Base-by-base conservation (phyloP, 176 grass and related monocot genomes). In the Leersia perrieri region DNA sequence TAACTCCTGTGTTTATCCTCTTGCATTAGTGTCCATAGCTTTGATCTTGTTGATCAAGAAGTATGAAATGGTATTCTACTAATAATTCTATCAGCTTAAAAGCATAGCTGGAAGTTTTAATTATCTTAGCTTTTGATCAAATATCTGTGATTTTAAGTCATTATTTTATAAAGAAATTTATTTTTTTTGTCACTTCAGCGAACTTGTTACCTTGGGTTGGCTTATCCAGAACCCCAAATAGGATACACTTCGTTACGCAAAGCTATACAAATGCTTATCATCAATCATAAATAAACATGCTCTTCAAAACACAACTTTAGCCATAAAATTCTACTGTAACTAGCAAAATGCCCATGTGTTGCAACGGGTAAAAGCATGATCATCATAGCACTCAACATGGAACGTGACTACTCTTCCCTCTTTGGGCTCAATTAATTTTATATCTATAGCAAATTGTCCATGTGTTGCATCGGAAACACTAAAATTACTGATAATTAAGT, bases 101-200 rank as follows among this genome's bases (percentile, higher is more conserved):
- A 33, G 64, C 64, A 39, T 68, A 29, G 32, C 23, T 36, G 5
- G 45, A 13, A 60, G 39, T 39, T 41, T 39, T 3, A 57, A 30
- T 80, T 31, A 70, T 63, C 36, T 62, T 68, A 44, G 8, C 4
- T 25, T 82, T 33, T 23, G 42, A 44, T 28, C n/a, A 34, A 30
- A 33, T 63, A 39, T 36, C 15, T 70, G 57, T 33, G 18, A 81
- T 60, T 11, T 73, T 8, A 82, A 47, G 22, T 63, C 38, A 64
- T 69, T 28, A 16, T 63, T 73, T 73, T 49, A 26, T 74, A 33
- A 72, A 34, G 60, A 47, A 30, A 12, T 35, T n/a, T 74, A 82
- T 42, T 64, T 70, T 53, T 49, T 33, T 9, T 38, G 32, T 30
- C 1, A 7, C 36, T 31, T 35, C 16, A 68, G 30, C 58, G 23